Percentiles rank a stretch among this genome's conserved stretches.
These are phyloP conservation scores for Panus rudis DNA, from an alignment of 768 basidiomycete species.

Conservation along the genomic window DNA sequence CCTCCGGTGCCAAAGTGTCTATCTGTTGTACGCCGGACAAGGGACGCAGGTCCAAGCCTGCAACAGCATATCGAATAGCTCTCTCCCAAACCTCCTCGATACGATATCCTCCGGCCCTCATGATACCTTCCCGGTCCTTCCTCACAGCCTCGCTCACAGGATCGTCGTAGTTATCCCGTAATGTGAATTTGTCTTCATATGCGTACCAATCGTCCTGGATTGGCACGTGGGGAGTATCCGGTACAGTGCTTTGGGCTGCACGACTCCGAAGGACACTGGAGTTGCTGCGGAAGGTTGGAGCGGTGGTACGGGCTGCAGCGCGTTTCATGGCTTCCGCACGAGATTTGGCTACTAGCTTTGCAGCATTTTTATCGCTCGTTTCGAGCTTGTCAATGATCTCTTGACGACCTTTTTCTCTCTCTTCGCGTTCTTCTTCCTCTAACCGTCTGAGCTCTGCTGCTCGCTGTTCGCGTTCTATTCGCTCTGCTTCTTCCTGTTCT, in stretches of 20 bases:
- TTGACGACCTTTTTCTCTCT: constrained; percentile 60
- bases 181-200: constrained; percentile 59
- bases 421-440: constrained; percentile 73
- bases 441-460: constrained; percentile 58
- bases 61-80: constrained; percentile 66
- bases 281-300: constrained; percentile 13
- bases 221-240: constrained; percentile 76
- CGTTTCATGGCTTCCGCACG: constrained; percentile 60
- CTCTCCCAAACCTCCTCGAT: constrained; percentile 84
- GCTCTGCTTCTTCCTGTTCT: constrained; percentile 78
- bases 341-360: constrained; percentile 62
- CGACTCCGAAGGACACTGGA: constrained; percentile 49
- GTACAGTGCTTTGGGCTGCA: constrained; percentile 57
- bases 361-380: constrained; percentile 65
- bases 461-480: constrained; percentile 61
- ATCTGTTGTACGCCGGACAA: constrained; percentile 11
- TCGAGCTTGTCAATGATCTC: constrained; percentile 81
- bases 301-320: constrained; percentile 41
- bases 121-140: constrained; percentile 69
- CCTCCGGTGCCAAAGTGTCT: constrained; percentile 29
- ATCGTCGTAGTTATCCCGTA: constrained; percentile 60
- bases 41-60: constrained; percentile 60
- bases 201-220: constrained; percentile 71
- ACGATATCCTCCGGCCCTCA: constrained; percentile 77
- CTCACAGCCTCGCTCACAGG: constrained; percentile 70